A percentile compares a stretch with the other conserved stretches of the same genome.
Conservation (phyloP, 2,329 filamentous ascomycete genomes). For the Phymatotrichopsis omnivora region DNA sequence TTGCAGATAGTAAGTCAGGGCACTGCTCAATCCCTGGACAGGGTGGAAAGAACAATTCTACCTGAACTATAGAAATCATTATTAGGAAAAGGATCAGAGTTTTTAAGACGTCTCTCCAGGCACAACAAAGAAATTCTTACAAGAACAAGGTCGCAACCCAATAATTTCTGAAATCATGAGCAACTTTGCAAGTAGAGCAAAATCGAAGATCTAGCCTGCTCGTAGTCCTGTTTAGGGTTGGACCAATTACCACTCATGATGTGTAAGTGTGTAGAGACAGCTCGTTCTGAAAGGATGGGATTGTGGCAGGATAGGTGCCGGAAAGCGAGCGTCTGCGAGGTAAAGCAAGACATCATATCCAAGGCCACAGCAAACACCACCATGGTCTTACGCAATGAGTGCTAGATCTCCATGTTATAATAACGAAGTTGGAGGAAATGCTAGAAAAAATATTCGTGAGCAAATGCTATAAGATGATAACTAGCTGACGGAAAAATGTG, state of each 20-base stretch:
- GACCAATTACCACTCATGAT: conserved; percentile 61
- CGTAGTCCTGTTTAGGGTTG: conserved; percentile 49
- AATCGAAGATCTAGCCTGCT: conserved; percentile 49
- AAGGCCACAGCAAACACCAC: conserved; percentile 3
- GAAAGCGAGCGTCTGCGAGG: conserved; percentile 36
- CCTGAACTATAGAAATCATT: conserved; percentile 39
- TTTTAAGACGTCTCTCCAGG: too few species aligned
- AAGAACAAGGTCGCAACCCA: conserved; percentile 67
- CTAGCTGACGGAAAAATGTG: too few species aligned
- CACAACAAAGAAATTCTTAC: conserved; percentile 19
- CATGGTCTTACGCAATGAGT: too few species aligned
- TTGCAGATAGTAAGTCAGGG: conserved; percentile 64
- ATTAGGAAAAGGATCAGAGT: too few species aligned
- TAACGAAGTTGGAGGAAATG: too few species aligned
- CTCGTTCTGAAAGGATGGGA: conserved; percentile 41
- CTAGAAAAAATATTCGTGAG: too few species aligned
- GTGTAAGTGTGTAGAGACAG: conserved; percentile 54
- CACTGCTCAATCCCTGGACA: conserved; percentile 49
- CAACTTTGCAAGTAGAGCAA: conserved; percentile 61
- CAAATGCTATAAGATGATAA: too few species aligned
- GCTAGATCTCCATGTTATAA: too few species aligned
- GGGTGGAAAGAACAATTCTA: conserved; percentile 52
- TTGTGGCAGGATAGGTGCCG: conserved; percentile 38
- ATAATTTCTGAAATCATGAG: conserved; percentile 62
- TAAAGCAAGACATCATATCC: conserved; percentile 20